Evolutionary conservation across 1,284 basidiomycete species (phyloP).

Genomic region (Limonomyces culmigenus): DNA sequence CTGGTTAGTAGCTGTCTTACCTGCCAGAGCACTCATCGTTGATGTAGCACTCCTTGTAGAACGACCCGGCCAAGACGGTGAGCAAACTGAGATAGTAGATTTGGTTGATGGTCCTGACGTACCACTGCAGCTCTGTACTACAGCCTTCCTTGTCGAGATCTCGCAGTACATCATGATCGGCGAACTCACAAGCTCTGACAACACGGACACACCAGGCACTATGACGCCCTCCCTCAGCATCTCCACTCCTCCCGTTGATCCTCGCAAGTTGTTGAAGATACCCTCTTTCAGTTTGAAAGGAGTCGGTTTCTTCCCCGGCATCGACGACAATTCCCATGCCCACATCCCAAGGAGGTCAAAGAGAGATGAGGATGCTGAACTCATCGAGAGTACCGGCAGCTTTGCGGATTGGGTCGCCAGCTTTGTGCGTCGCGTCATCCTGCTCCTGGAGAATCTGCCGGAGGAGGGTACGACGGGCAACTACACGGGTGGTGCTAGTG

Average conservation of each 20-base stretch:
- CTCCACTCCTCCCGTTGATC: background rate
- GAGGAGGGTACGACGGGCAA: constrained; percentile 53
- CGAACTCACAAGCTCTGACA: constrained; percentile 32
- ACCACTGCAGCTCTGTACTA: constrained; percentile 41
- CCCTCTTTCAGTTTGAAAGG: constrained; percentile 3
- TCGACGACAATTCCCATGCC: constrained; percentile 30
- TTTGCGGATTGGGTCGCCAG: constrained; percentile 73
- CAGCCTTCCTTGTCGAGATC: constrained; percentile 62
- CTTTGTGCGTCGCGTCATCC: constrained; percentile 70
- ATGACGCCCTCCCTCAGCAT: background rate
- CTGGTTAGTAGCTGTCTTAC: constrained; percentile 25
- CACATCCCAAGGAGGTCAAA: too few species aligned
- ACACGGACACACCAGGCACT: background rate
- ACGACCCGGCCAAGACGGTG: constrained; percentile 85
- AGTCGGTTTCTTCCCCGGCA: constrained; percentile 9
- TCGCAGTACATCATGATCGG: constrained; percentile 73
- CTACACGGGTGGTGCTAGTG: constrained; percentile 35
- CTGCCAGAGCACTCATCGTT: constrained; percentile 2
- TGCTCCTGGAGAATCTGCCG: constrained; percentile 76
- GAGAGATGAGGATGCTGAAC: constrained; percentile 45
- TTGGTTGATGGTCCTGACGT: constrained; percentile 4
- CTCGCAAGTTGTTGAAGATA: background rate
- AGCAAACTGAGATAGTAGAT: too few species aligned
- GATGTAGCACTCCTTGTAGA: constrained; percentile 26
- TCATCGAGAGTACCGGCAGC: constrained; percentile 43